phyloP scores from a whole-genome alignment of 169 alveolate species.

The Plasmodium vinckei region DNA sequence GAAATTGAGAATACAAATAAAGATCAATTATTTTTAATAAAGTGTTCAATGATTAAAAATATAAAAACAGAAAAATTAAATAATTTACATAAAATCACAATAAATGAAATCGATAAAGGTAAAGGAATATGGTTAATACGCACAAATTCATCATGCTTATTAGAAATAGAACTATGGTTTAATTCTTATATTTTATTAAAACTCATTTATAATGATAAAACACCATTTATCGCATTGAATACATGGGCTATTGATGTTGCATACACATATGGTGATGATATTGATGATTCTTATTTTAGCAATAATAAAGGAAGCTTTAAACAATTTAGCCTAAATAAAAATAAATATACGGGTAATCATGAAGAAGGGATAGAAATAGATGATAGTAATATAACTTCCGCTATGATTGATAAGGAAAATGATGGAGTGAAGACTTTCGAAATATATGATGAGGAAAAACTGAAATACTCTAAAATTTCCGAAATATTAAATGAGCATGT shows the following conservation, averaged over 20 bases:
- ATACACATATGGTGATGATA: slow-evolving; percentile 73
- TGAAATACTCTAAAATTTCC: slow-evolving; percentile 11
- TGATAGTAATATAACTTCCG: not conserved
- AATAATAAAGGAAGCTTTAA: not conserved
- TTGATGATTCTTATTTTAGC: slow-evolving; percentile 41
- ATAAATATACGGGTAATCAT: slow-evolving; percentile 19
- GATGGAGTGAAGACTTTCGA: not conserved
- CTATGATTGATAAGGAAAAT: not conserved
- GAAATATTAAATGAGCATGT: slow-evolving; percentile 75
- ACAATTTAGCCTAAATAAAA: slow-evolving; percentile 21
- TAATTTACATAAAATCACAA: slow-evolving; percentile 3
- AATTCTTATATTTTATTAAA: slow-evolving; percentile 70
- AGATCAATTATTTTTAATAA: slow-evolving; percentile 59
- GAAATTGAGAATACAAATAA: not conserved
- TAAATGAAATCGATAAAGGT: slow-evolving; percentile 13
- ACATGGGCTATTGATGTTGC: slow-evolving; percentile 71
- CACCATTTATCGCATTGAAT: slow-evolving; percentile 38
- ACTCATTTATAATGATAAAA: slow-evolving; percentile 28
- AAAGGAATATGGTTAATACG: slow-evolving; percentile 68
- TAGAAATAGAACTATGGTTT: slow-evolving; percentile 72
- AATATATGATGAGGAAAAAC: not conserved
- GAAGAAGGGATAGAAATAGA: not conserved
- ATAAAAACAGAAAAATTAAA: not conserved
- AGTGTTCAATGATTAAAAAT: slow-evolving; percentile 72
- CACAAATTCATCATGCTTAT: slow-evolving; percentile 27